Base-by-base conservation (phyloP, 495 filamentous ascomycete genomes). In the Podospora pseudocomata region DNA sequence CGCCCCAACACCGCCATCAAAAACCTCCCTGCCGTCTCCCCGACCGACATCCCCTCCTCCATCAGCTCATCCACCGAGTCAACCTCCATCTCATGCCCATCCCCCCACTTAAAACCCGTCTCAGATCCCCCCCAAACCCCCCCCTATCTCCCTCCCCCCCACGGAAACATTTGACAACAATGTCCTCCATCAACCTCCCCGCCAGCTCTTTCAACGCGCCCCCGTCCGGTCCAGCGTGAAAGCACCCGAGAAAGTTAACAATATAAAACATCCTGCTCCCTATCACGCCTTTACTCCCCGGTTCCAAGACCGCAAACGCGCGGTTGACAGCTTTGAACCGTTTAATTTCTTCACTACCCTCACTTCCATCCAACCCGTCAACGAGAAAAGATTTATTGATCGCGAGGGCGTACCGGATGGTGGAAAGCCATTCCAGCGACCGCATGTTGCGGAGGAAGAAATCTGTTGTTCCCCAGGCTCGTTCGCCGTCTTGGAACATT, bases 401-500 rank as follows among this genome's bases (percentile, higher is more conserved):
- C 1, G 67, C 70, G 32, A 72, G 67, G 59, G 72, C 70, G 63
- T 70, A 71, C 20, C 72, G 67, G 65, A 72, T 59, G 26, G 70
- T 70, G 54, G 66, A 70, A 28, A 72, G 44, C 72, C 72, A 74
- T 53, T 72, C 72, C 59, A 69, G 66, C 0, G 67, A 67, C 18
- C 60, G 57, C 34, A 65, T 67, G 39, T 65, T 70, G 15, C 70
- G 61, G 0, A 68, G 65, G 67, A 70, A 74, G 70, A 70, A 74
- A 63, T 72, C 67, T 6, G 72, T 74, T 49, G 72, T 74, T 3
- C 72, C 72, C 72, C 72, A 74, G 2, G 59, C 60, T 20, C 66
- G 67, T 49, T 74, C 72, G n/a, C 68, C 68, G 56, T 74, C 72
- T 53, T 72, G 70, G 59, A 68, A 70, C 60, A 74, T 61, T 23